Base-by-base conservation (phyloP, 345 rosid species). In the Psidium friedrichsthalianum region DNA sequence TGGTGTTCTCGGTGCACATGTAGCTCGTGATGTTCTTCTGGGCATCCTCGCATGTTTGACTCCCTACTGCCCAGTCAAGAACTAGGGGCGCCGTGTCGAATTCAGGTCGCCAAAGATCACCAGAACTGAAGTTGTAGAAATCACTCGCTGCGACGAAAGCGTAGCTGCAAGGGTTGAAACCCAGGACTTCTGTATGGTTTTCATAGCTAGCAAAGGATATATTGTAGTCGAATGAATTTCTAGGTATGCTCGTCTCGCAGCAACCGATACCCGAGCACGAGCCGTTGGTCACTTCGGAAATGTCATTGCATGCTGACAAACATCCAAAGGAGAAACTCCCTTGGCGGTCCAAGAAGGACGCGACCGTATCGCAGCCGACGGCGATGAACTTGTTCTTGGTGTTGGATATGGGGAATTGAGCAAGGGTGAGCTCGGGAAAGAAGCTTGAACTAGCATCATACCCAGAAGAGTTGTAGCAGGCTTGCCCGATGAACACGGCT, bases 11-110 rank as follows among this genome's bases (percentile, higher is more conserved):
- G 74, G 83, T 83, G 86, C 89, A 88, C 36, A 58, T 86, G 49
- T 32, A 54, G 22, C 13, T 12, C 24, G 9, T 6, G 13, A 9
- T 6, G 9, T 20, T 6, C 2, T 21, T 82, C 61, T 12, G 49
- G 15, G 57, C 84, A 0, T 2, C 85, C 8, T 47, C 6, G 27
- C 90, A 88, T 0, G 51, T 78, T n/a, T 21, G 6, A 18, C 61
- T 27, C 24, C 86, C 90, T 22, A 90, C 24, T 1, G 87, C 24
- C 92, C 92, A 90, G 82, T 89, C 90, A n/a, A 90, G 85, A 24
- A 88, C 86, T 29, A 86, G 11, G 6, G 86, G 57, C 61, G 29
- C 74, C 15, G 1, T 10, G 5, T 10, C 0, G 5, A 10, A 3
- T 32, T 18, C 1, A 0, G 32, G 47, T 8, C 13, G 3, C 47